Base-by-base conservation (phyloP, 805 yeast species). In the Yamadazyma akitaensis region DNA sequence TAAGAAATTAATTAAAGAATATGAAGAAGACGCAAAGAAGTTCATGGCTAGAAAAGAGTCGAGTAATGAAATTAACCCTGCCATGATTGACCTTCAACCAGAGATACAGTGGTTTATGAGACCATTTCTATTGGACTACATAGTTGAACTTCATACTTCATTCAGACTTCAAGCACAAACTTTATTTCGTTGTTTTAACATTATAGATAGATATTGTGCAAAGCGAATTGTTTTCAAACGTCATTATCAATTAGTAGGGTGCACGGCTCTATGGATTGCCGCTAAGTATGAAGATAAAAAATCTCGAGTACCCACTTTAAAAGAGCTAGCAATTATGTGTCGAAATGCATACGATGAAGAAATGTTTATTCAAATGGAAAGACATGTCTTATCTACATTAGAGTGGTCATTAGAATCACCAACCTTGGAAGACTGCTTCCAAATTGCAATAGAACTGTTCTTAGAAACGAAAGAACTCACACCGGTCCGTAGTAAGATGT, bases 371-470 rank as follows among this genome's bases (percentile, higher is more conserved):
- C 25, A 37, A 21, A 37, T 37, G 40, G 30, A 19, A 24, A 37
- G 79, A 55, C 92, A 86, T 59, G 81, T 84, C 47, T 71, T 84
- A 60, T 73, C 77, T 52, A 86, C 86, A 4, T 75, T 90, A 57
- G 76, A 71, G 47, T 72, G 77, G 77, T 61, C 47, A 8, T 30
- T 40, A 13, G 72, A 76, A 31, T 76, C 72, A 51, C 76, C 79
- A 3, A 69, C 72, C 44, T 64, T 79, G 42, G 84, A 79, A 57
- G 83, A 79, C 43, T 73, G 80, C 46, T 59, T 72, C 40, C 76
- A 72, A 51, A 51, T 69, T 61, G 63, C 83, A 53, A 73, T 70
- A 43, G 28, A 14, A 13, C 33, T 25, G 37, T 44, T 38, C 36
- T 49, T 57, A 30, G 47, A 44, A 8, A 40, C 49, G 14, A 46